phyloP scores from a whole-genome alignment of 2,329 filamentous ascomycete species.

The Stachybotrys chlorohalonatus region DNA sequence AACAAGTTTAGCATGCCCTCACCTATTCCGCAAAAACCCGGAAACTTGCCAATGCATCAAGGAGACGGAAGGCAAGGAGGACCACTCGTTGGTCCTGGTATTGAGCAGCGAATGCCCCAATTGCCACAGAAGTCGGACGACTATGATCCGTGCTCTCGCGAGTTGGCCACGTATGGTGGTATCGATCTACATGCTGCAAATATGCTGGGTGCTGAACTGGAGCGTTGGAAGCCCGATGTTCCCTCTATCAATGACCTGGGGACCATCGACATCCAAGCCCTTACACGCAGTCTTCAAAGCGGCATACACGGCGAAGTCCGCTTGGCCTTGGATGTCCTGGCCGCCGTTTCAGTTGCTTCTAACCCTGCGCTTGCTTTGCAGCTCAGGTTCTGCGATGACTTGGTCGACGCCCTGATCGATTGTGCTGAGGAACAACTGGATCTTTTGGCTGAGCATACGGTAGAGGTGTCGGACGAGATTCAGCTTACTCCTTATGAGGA shows the following conservation, averaged over 20 bases:
- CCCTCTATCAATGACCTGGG: conserved; percentile 72
- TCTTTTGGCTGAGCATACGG: conserved; percentile 71
- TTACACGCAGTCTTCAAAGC: conserved; percentile 83
- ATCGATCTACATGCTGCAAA: conserved; percentile 58
- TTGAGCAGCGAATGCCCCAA: conserved; percentile 25
- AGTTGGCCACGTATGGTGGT: conserved; percentile 58
- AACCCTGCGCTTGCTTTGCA: conserved; percentile 56
- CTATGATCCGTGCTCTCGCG: conserved; percentile 46
- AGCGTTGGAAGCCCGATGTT: conserved; percentile 62
- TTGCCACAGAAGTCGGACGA: conserved; percentile 38
- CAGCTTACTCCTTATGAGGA: conserved; percentile 82
- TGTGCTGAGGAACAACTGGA: conserved; percentile 87
- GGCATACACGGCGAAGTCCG: conserved; percentile 87
- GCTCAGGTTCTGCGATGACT: conserved; percentile 71
- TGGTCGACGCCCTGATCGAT: conserved; percentile 81
- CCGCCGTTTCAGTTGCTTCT: conserved; percentile 54
- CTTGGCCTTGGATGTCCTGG: conserved; percentile 76
- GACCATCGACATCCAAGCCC: conserved; percentile 78
- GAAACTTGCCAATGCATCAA: conserved; percentile 31
- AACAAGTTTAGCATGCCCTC: conserved; percentile 37
- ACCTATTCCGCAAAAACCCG: conserved; percentile 30
- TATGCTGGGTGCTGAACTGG: conserved; percentile 57
- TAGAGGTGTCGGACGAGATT: conserved; percentile 80
- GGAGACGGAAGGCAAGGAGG: conserved; percentile 18
- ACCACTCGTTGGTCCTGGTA: conserved; percentile 6